Base-by-base conservation (phyloP, 768 basidiomycete species). In the Xerocomus brunneocitrinus region DNA sequence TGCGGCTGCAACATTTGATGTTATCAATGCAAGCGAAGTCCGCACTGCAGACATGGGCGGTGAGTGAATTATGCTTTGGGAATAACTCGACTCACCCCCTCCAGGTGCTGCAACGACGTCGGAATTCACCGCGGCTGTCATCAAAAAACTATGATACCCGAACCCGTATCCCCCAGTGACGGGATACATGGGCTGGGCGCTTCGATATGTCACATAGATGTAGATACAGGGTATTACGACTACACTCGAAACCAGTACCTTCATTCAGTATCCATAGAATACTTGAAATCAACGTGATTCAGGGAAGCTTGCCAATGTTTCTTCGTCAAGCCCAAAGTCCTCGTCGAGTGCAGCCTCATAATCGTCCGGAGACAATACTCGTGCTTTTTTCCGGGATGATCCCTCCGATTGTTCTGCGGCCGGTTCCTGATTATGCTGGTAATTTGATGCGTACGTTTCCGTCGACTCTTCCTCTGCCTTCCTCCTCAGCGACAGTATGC, bases 41-140 rank as follows among this genome's bases (percentile, higher is more conserved):
- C 82, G 88, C 69, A 99, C 95, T 31, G 86, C 91, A 54, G 95
- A 99, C 64, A 91, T 98, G 88, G 89, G 89, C 54, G 95, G 94
- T 89, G 73, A 72, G 84, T 77, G 13, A 53, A 52, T 30, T 25
- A 10, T 12, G 25, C 28, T 34, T 27, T 22, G 34, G 31, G 27
- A 8, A 38, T 47, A 39, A 45, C 51, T 42, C 30, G 45, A 34
- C 32, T 65, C 50, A 58, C 54, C 50, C 34, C 34, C 52, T 24
- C 10, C 55, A 91, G 91, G 94, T 52, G 84, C 87, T 57, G 82
- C 91, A 42, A 90, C 89, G 28, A 99, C 95, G 53, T 91, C 90
- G 28, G 95, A 98, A 65, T 93, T 99, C 76, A 99, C 97, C 36
- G 77, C 85, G 45, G 95, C 89, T 42, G 80, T 99, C 68, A 93